Base-by-base conservation (phyloP, 2,329 filamentous ascomycete species). In the Teratosphaeria viscida region DNA sequence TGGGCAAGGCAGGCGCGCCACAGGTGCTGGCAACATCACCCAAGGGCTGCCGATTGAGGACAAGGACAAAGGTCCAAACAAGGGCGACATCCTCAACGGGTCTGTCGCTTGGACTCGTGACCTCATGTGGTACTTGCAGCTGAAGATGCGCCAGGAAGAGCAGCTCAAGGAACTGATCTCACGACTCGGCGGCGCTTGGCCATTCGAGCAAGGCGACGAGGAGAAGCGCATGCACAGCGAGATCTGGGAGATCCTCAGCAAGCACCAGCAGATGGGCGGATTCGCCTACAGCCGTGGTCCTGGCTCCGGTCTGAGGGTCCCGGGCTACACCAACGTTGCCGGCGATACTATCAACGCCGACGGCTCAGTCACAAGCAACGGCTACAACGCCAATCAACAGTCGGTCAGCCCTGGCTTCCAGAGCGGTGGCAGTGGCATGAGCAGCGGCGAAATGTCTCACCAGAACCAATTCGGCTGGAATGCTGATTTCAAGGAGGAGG, bases 51-150 rank as follows among this genome's bases (percentile, higher is more conserved):
- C 94, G 0, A 83, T 95, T 39, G 94, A 99, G 68, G 94, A 97
- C 66, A 97, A 97, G 73, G 94, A 99, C 77, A 97, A 97, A 72
- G 94, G 94, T 0, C 94, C 94, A 5, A 97, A 97, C 80, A 99
- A 99, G 77, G 94, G 94, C 55, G 94, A 99, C 68, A 97, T 99
- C 61, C 86, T 99, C 68, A 97, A 97, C 70, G 92, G 94, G 34
- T 89, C 92, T 37, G 94, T 97, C 58, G 91, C 90, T 75, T 99
- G 94, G 94, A 96, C 90, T 62, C 85, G 92, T 63, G 94, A 99
- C 76, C 81, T 99, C 57, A 96, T 97, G 90, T 97, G 94, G 94
- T 87, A 95, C 78, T 79, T 96, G 61, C 86, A 96, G 71, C 82
- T 89, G 70, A 95, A 95, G 76, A 82, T 95, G 65, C 87, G 94